Conservation (phyloP, 371 early-diverging fungal species). For the Actinomortierella wolfii region DNA sequence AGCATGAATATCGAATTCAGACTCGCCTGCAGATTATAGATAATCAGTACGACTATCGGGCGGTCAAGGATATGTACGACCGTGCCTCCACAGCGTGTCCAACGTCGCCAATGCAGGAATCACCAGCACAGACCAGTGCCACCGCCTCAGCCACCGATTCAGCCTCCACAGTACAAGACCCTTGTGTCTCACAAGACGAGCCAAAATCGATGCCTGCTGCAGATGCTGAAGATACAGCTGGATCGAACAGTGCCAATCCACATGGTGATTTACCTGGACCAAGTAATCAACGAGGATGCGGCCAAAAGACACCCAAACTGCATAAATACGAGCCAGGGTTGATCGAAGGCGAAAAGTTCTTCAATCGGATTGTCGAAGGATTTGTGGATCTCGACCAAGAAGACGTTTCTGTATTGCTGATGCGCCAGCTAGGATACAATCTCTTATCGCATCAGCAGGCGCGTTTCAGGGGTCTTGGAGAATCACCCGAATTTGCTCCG, state of each 20-base stretch:
- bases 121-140: constrained; percentile 3
- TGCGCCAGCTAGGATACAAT: constrained; percentile 31
- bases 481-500: neutral
- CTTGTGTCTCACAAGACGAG: neutral
- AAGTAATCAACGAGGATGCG: too few relatives aligned
- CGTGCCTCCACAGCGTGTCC: too few relatives aligned
- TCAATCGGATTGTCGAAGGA: constrained; percentile 32
- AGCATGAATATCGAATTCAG: constrained; percentile 39
- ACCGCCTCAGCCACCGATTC: too few relatives aligned
- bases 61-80: too few relatives aligned
- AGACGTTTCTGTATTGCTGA: constrained; percentile 35
- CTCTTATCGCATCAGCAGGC: constrained; percentile 26
- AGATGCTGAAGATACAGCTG: neutral
- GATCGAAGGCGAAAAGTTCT: constrained; percentile 30
- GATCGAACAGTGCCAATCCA: neutral
- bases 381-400: constrained; percentile 34
- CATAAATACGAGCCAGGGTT: constrained; percentile 16
- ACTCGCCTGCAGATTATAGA: constrained; percentile 26
- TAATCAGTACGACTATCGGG: constrained; percentile 11
- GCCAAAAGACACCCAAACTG: neutral
- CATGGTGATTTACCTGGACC: neutral
- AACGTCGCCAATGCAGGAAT: neutral
- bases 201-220: neutral
- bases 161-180: neutral
- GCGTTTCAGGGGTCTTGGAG: constrained; percentile 22